These are phyloP conservation scores for Amesomyces nigricolor DNA, from an alignment of 2,329 filamentous ascomycete genomes.

Conservation along the genomic window DNA sequence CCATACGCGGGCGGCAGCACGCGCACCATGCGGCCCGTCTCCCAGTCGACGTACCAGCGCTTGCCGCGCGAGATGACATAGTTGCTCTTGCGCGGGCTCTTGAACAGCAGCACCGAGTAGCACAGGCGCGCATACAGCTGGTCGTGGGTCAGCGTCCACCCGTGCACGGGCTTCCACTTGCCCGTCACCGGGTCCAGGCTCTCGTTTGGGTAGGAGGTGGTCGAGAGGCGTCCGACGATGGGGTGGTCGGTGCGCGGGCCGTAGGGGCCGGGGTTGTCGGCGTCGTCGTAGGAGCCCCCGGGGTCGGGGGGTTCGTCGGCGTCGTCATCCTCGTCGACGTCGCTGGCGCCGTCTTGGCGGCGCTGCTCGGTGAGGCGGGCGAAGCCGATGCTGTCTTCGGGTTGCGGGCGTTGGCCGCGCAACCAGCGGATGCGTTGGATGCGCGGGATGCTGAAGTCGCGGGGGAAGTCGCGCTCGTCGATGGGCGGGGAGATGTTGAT, in stretches of 20 bases:
- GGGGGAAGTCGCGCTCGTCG: conserved; percentile 62
- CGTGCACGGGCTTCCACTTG: conserved; percentile 53
- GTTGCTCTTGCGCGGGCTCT: conserved; percentile 52
- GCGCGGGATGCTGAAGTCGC: conserved; percentile 57
- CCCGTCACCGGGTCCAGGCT: conserved; percentile 44
- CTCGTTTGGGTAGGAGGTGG: conserved; percentile 41
- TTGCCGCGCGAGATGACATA: conserved; percentile 53
- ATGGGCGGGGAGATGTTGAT: conserved; percentile 66
- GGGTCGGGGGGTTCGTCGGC: conserved; percentile 21
- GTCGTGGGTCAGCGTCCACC: conserved; percentile 52
- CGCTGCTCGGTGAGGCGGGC: conserved; percentile 23
- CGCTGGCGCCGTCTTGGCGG: conserved; percentile 14
- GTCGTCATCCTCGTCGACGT: conserved; percentile 17
- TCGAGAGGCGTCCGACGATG: conserved; percentile 37
- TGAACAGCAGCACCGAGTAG: conserved; percentile 52
- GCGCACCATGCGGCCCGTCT: conserved; percentile 48
- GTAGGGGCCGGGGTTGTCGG: conserved; percentile 14
- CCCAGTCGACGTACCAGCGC: conserved; percentile 56
- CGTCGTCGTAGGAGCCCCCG: conserved; percentile 12
- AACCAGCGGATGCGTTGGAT: conserved; percentile 49
- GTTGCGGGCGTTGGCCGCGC: conserved; percentile 34
- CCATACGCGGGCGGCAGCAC: conserved; percentile 51
- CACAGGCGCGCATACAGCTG: conserved; percentile 55
- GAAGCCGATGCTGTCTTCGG: conserved; percentile 25
- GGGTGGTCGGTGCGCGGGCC: conserved; percentile 21